A percentile compares a stretch with the other conserved stretches of the same genome.
Conservation (phyloP, 1,284 basidiomycete species). For the Ganoderma resinaceum region DNA sequence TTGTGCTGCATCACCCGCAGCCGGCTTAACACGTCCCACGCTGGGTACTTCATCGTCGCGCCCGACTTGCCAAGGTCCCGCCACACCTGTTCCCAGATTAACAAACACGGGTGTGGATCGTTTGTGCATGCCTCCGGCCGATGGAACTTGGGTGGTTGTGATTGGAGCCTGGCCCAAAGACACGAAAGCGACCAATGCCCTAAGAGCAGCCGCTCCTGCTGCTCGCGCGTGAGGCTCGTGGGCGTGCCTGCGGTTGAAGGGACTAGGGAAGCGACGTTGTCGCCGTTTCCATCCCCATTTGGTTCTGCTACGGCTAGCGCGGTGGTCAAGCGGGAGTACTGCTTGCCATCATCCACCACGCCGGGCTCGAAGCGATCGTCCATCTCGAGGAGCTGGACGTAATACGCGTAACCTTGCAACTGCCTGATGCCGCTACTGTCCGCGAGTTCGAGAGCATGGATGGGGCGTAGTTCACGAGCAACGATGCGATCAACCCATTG, state of each 20-base stretch:
- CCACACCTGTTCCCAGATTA: conserved; percentile 40
- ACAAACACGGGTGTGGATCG: conserved; percentile 40
- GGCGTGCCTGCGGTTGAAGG: conserved; percentile 11
- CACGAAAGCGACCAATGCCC: conserved; percentile 40
- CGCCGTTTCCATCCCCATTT: conserved; percentile 6
- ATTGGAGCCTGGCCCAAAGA: conserved; percentile 37
- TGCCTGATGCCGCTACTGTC: conserved; percentile 32
- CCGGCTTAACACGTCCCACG: conserved; percentile 39
- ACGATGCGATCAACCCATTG: conserved; percentile 37
- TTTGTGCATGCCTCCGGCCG: conserved; percentile 40
- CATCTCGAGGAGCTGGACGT: conserved; percentile 39
- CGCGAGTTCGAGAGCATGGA: conserved; percentile 38
- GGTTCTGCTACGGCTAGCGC: conserved; percentile 7
- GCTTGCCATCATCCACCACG: conserved; percentile 24
- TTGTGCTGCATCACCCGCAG: conserved; percentile 36
- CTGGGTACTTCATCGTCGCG: conserved; percentile 24
- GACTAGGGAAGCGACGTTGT: too few species aligned
- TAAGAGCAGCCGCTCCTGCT: conserved; percentile 38
- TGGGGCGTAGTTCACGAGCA: conserved; percentile 30
- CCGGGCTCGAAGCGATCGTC: conserved; percentile 28
- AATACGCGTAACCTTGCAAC: conserved; percentile 39
- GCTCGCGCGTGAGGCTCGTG: conserved; percentile 32
- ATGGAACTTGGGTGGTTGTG: conserved; percentile 35
- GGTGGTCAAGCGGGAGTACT: conserved; percentile 14
- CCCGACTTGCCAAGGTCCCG: conserved; percentile 29